Base-by-base conservation (phyloP, 768 basidiomycete genomes). In the Pholiota microspora region DNA sequence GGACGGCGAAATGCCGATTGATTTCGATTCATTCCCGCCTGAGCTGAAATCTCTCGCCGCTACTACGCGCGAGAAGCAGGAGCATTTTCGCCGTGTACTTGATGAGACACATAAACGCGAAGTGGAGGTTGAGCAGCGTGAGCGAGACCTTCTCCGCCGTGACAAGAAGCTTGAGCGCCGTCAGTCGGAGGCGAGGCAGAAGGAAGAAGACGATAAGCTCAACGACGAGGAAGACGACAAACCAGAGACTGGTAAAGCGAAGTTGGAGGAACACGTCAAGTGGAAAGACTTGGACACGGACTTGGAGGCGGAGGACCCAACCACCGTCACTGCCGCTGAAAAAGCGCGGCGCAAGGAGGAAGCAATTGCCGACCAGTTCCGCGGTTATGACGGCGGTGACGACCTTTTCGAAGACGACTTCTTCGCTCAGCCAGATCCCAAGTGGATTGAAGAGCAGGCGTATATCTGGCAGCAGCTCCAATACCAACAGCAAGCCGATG, bases 311-410 rank as follows among this genome's bases (percentile, higher is more conserved):
- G 50, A 42, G 16, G 40, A n/a, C n/a, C n/a, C n/a, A n/a, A n/a
- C 27, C 16, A 6, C 23, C 27, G 4, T 40, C 0, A 40, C 15
- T 12, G 40, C 40, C 9, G 51, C 38, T 5, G 38, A 51, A 21
- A 42, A 44, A 29, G 51, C 51, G 51, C 51, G 40, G 3, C 51
- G 51, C 51, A 51, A 51, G n/a, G 25, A 42, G 16, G 27, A 51
- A 12, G 51, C n/a, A n/a, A 51, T 51, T n/a, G 51, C 42, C 6
- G 51, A 42, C 18, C 51, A 51, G 25, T 51, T 51, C 51, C 51
- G 51, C 16, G 51, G 29, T 16, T 51, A 51, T 27, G 51, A 51
- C 9, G 21, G 24, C 10, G 40, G 28, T 3, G 50, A 51, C 7
- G 36, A 44, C 38, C n/a, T 31, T 9, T 4, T 44, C 27, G 24